A percentile compares a stretch with the other conserved stretches of the same genome.
These are phyloP conservation scores for Didymella pomorum DNA, from an alignment of 2,329 filamentous ascomycete genomes.

Conservation along the genomic window DNA sequence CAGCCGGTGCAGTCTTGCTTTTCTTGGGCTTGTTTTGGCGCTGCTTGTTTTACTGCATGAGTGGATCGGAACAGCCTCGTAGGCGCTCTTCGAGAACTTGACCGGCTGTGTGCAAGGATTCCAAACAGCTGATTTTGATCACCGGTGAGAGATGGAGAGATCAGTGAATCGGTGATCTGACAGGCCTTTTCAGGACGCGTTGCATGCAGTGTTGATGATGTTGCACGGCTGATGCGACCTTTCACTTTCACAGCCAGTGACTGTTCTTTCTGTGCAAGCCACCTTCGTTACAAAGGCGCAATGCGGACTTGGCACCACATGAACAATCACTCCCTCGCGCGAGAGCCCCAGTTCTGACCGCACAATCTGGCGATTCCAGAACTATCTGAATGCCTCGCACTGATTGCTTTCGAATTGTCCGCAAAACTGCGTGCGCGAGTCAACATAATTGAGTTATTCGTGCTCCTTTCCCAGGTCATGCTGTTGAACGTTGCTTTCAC, in stretches of 20 bases:
- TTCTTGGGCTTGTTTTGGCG: background rate
- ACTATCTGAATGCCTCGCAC: background rate
- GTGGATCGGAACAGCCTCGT: background rate
- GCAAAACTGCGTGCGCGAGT: background rate
- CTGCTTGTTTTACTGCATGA: constrained; percentile 4
- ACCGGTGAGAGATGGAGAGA: background rate
- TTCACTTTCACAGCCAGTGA: background rate
- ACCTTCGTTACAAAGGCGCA: background rate
- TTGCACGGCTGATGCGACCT: constrained; percentile 11
- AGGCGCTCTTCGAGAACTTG: background rate
- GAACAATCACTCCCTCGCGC: background rate
- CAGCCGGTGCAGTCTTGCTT: background rate
- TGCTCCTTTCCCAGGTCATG: background rate
- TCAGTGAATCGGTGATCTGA: background rate
- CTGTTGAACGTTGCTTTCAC: background rate
- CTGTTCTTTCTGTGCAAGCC: constrained; percentile 4
- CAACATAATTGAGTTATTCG: background rate
- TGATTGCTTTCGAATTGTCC: background rate
- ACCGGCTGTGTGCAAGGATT: background rate
- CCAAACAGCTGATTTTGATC: background rate
- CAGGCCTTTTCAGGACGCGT: background rate
- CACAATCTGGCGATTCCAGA: background rate
- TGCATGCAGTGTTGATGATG: background rate
- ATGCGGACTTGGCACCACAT: background rate
- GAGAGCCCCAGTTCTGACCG: background rate